Evolutionary conservation across 2,329 filamentous ascomycete genomes (phyloP).

Genomic region (Pyricularia grisea): DNA sequence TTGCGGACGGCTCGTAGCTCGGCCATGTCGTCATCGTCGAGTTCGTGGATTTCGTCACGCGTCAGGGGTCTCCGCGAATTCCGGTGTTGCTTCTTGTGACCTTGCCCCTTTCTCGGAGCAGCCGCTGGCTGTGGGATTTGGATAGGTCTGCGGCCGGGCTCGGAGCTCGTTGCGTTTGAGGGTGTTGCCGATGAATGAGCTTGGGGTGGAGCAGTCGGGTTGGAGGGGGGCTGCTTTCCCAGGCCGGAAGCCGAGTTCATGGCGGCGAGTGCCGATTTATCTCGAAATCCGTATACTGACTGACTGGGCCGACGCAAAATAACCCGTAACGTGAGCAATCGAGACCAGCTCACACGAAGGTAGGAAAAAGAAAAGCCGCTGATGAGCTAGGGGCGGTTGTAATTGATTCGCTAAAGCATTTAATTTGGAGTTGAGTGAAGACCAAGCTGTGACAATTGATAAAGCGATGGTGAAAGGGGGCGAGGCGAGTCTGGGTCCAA

Average conservation of each 20-base stretch:
- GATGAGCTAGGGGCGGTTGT: neutral
- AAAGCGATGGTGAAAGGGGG: neutral
- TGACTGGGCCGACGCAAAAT: neutral
- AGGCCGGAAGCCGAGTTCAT: slow-evolving; percentile 26
- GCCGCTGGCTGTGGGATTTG: slow-evolving; percentile 23
- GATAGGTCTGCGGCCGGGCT: slow-evolving; percentile 36
- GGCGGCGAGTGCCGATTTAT: slow-evolving; percentile 5
- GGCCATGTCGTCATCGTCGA: slow-evolving; percentile 80
- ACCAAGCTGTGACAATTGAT: neutral
- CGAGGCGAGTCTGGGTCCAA: neutral
- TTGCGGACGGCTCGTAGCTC: slow-evolving; percentile 58
- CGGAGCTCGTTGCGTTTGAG: slow-evolving; percentile 33
- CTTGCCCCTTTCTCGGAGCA: slow-evolving; percentile 66
- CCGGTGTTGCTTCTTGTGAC: slow-evolving; percentile 72
- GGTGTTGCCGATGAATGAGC: slow-evolving; percentile 29
- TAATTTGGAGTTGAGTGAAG: neutral
- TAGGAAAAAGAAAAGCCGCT: neutral
- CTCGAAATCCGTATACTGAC: neutral
- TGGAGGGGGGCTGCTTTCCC: slow-evolving; percentile 39
- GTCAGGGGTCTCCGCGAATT: slow-evolving; percentile 59
- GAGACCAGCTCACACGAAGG: neutral
- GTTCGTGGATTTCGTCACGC: slow-evolving; percentile 32
- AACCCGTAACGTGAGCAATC: neutral
- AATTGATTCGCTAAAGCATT: neutral
- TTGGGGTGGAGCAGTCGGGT: slow-evolving; percentile 30